Evolutionary conservation across 2,329 filamentous ascomycete species (phyloP).

Genomic region (Zasmidium citrigriseum): DNA sequence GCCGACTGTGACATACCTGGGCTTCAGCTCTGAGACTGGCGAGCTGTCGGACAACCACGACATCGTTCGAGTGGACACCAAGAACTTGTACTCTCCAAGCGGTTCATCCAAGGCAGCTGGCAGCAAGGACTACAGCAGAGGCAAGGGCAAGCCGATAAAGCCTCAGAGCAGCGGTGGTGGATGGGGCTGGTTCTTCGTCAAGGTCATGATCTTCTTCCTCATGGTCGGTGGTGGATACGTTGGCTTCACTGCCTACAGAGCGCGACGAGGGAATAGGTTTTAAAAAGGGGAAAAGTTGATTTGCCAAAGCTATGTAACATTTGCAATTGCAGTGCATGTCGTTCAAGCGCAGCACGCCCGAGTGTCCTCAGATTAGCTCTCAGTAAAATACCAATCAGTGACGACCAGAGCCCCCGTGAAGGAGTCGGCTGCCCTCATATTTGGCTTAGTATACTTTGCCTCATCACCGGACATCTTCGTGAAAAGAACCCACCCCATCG

Average conservation of each 20-base stretch:
- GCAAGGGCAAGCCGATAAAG: constrained; percentile 52
- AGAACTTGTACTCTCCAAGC: constrained; percentile 79
- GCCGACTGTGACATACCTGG: constrained; percentile 68
- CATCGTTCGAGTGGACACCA: constrained; percentile 81
- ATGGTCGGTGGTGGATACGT: constrained; percentile 75
- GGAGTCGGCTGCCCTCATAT: constrained; percentile 33
- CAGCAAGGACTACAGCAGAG: constrained; percentile 45
- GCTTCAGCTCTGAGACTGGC: constrained; percentile 82
- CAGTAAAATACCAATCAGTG: constrained; percentile 30
- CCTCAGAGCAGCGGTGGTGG: constrained; percentile 47
- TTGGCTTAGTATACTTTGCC: constrained; percentile 31
- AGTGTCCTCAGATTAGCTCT: constrained; percentile 38
- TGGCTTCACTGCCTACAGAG: constrained; percentile 81
- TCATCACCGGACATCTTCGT: constrained; percentile 32
- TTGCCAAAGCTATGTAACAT: constrained; percentile 9
- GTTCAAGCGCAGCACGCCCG: neutral
- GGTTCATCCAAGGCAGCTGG: constrained; percentile 31
- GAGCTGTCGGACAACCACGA: constrained; percentile 98
- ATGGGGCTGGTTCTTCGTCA: constrained; percentile 75
- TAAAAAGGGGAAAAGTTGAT: constrained; percentile 26
- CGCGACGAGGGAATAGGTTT: constrained; percentile 50
- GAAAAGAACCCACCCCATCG: constrained; percentile 9
- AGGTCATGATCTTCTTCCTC: constrained; percentile 74
- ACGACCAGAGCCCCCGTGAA: constrained; percentile 27
- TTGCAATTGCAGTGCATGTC: constrained; percentile 6